Conservation (phyloP, 2,329 filamentous ascomycete genomes). For the Penicillium sp. region DNA sequence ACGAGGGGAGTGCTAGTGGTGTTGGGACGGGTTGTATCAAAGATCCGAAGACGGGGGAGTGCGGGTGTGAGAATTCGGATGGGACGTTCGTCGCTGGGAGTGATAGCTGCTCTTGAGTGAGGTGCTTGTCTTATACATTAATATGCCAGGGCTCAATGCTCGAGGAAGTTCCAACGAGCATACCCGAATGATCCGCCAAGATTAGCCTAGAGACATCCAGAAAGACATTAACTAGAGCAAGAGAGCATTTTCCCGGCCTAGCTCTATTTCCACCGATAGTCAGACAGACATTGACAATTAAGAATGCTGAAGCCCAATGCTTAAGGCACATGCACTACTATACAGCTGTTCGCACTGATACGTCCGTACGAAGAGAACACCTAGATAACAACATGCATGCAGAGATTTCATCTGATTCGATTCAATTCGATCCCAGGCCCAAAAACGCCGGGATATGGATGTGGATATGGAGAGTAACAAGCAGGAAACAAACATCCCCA, state of each 20-base stretch:
- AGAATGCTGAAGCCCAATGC: not conserved
- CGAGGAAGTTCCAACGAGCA: not conserved
- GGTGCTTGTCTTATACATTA: too few species aligned
- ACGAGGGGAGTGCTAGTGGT: constrained; percentile 23
- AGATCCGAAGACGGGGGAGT: constrained; percentile 41
- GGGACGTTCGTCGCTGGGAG: constrained; percentile 41
- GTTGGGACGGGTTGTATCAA: constrained; percentile 41
- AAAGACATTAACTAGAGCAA: too few species aligned
- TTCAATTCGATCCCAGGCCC: not conserved
- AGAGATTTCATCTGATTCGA: not conserved
- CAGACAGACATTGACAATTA: not conserved
- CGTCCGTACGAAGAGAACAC: too few species aligned
- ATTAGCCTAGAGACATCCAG: too few species aligned
- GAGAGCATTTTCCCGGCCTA: too few species aligned
- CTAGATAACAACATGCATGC: not conserved
- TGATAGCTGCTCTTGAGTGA: constrained; percentile 24
- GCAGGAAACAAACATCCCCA: too few species aligned
- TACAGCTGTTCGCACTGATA: not conserved
- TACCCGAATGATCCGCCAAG: too few species aligned
- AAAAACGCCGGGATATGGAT: constrained; percentile 3
- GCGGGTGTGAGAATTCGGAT: constrained; percentile 47
- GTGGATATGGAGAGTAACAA: not conserved
- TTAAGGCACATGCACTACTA: not conserved
- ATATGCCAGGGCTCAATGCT: not conserved
- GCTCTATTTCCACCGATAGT: too few species aligned